Base-by-base conservation (phyloP, 495 filamentous ascomycete genomes). In the Bryoglossum gracile region DNA sequence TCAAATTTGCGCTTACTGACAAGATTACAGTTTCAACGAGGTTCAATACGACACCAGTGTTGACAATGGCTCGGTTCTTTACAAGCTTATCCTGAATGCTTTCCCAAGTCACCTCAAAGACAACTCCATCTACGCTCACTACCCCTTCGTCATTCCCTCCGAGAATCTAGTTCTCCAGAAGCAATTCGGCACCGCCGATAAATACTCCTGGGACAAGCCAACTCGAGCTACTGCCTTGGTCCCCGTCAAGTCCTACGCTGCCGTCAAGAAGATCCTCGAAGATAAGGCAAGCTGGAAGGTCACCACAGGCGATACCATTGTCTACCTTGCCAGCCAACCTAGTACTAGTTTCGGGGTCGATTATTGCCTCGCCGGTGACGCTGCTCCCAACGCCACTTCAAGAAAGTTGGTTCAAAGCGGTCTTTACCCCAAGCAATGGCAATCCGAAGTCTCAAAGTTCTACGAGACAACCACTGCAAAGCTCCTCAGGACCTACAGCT, bases 91-190 rank as follows among this genome's bases (percentile, higher is more conserved):
- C 42, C 66, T 83, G 39, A 75, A 84, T 17, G 83, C 87, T 2
- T 89, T 94, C 73, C 88, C 88, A 2, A 76, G 83, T 53, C 78
- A 82, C 61, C 91, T 86, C 77, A 83, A 81, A 62, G 60, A 68
- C 23, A 83, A 92, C 65, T 89, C 85, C 1, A 80, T 90, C 49
- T 94, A 92, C 51, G 86, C 86, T n/a, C 84, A 89, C 56, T 92
- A 86, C 59, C 88, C 88, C 3, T 85, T 94, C 78, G 87, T 84
- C 4, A 81, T 85, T 19, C 84, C 85, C 8, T 56, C 55, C 13
- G 87, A 92, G 63, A 92, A 85, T 55, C 64, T 69, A 33, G 80
- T 78, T 56, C 91, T 94, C 53, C 74, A 83, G 60, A 85, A 80
- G 56, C 67, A 75, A 44, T 76, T 94, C n/a, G 78, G 79, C 38